A percentile compares a stretch with the other conserved stretches of the same genome.
Conservation (phyloP, 192 early-diverging fungal species). For the Geranomyces variabilis region DNA sequence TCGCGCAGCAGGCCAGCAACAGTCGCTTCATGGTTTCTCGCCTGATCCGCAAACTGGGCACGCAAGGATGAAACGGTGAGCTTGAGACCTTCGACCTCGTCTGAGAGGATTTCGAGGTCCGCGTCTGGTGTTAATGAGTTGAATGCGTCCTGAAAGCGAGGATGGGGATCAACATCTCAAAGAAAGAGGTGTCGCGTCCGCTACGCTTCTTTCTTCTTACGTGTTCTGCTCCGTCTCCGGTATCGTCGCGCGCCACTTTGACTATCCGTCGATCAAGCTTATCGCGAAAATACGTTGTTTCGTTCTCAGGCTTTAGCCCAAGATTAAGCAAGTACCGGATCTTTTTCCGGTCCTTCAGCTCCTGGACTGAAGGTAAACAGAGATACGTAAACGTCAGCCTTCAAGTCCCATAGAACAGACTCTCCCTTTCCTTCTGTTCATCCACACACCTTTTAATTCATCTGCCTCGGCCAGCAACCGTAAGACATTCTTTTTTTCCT, state of each 20-base stretch:
- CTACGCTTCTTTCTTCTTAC: too few species aligned
- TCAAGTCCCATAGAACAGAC: neutral
- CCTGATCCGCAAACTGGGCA: slow-evolving; percentile 57
- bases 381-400: neutral
- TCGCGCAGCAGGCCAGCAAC: slow-evolving; percentile 50
- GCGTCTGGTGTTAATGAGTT: slow-evolving; percentile 21
- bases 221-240: neutral
- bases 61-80: slow-evolving; percentile 51
- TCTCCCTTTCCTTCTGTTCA: neutral
- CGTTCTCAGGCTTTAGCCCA: slow-evolving; percentile 37
- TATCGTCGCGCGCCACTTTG: slow-evolving; percentile 26
- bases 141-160: neutral
- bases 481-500: slow-evolving; percentile 52
- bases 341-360: slow-evolving; percentile 65
- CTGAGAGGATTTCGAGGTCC: slow-evolving; percentile 49
- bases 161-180: too few species aligned
- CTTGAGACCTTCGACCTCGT: slow-evolving; percentile 49
- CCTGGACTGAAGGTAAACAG: slow-evolving; percentile 51
- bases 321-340: slow-evolving; percentile 58
- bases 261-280: slow-evolving; percentile 48
- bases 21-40: slow-evolving; percentile 47
- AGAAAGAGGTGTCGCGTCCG: too few species aligned
- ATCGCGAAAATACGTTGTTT: slow-evolving; percentile 58
- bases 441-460: slow-evolving; percentile 47
- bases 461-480: slow-evolving; percentile 58